phyloP scores from a whole-genome alignment of 768 basidiomycete species.

The Rhodotorula paludigena region DNA sequence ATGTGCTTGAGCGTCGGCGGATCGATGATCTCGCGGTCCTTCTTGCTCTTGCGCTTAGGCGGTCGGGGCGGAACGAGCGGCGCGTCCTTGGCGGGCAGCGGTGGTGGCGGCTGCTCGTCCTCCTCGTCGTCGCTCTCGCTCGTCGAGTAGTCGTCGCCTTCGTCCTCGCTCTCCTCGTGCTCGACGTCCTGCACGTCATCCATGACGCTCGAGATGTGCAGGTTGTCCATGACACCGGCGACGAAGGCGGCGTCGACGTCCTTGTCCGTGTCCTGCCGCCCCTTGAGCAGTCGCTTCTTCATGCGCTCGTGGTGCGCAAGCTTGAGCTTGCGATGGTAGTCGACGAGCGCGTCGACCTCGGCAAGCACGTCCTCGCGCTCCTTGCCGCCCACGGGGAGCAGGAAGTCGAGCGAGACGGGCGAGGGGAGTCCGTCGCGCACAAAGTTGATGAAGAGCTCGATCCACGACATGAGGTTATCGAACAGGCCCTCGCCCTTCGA shows the following conservation, averaged over 20 bases:
- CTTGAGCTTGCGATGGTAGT: constrained; percentile 93
- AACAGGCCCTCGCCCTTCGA: constrained; percentile 92
- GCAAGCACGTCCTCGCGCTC: constrained; percentile 70
- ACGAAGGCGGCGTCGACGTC: constrained; percentile 83
- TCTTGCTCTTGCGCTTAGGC: constrained; percentile 48
- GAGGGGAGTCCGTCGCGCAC: constrained; percentile 81
- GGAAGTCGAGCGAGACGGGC: constrained; percentile 72
- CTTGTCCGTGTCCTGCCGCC: constrained; percentile 48
- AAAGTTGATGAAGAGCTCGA: constrained; percentile 85
- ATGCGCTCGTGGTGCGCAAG: constrained; percentile 86
- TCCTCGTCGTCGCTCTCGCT: constrained; percentile 47
- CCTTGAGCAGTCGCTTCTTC: constrained; percentile 70
- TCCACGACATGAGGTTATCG: constrained; percentile 90
- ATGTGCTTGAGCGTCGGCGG: constrained; percentile 74
- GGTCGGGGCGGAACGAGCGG: constrained; percentile 31
- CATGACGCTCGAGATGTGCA: constrained; percentile 72
- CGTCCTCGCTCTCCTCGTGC: constrained; percentile 56
- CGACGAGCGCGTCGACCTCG: constrained; percentile 82
- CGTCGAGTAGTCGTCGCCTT: constrained; percentile 37
- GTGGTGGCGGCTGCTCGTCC: constrained; percentile 52
- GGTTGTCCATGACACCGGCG: constrained; percentile 70
- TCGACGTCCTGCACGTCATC: constrained; percentile 76
- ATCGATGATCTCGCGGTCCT: constrained; percentile 52
- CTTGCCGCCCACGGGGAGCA: constrained; percentile 74
- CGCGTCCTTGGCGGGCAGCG: constrained; percentile 44